phyloP scores from a whole-genome alignment of 2,329 filamentous ascomycete species.

The Stachybotrys elegans region DNA sequence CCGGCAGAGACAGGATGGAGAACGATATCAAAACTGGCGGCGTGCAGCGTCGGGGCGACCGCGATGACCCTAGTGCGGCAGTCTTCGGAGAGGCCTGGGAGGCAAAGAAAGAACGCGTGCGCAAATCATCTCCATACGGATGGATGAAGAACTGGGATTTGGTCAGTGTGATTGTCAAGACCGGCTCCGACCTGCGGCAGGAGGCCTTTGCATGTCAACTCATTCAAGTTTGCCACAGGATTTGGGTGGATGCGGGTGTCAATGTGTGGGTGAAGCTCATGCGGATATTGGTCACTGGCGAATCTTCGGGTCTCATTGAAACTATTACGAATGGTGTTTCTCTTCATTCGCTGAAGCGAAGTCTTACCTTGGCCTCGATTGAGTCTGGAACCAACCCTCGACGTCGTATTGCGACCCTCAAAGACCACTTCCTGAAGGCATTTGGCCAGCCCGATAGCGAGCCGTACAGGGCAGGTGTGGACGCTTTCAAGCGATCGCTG shows the following conservation, averaged over 20 bases:
- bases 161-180: conserved; percentile 83
- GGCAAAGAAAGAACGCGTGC: conserved; percentile 76
- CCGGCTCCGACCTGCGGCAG: conserved; percentile 74
- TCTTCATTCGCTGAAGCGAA: conserved; percentile 79
- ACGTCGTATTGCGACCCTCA: conserved; percentile 72
- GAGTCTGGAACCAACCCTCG: conserved; percentile 68
- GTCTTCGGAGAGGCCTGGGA: conserved; percentile 86
- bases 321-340: conserved; percentile 86
- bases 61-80: conserved; percentile 79
- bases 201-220: conserved; percentile 85
- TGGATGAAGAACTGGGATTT: conserved; percentile 91
- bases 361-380: conserved; percentile 69
- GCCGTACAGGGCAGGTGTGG: conserved; percentile 65
- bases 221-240: conserved; percentile 75
- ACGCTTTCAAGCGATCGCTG: conserved; percentile 75
- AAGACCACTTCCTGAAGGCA: conserved; percentile 75
- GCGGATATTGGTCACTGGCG: conserved; percentile 80
- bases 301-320: conserved; percentile 79
- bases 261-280: conserved; percentile 87
- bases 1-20: conserved; percentile 79
- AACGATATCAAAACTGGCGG: conserved; percentile 85
- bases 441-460: conserved; percentile 69
- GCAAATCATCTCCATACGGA: conserved; percentile 77
- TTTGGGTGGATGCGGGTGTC: conserved; percentile 69
- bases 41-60: conserved; percentile 73